Evolutionary conservation across 2,329 filamentous ascomycete genomes (phyloP).

Genomic region (Cladobotryum protrusum): DNA sequence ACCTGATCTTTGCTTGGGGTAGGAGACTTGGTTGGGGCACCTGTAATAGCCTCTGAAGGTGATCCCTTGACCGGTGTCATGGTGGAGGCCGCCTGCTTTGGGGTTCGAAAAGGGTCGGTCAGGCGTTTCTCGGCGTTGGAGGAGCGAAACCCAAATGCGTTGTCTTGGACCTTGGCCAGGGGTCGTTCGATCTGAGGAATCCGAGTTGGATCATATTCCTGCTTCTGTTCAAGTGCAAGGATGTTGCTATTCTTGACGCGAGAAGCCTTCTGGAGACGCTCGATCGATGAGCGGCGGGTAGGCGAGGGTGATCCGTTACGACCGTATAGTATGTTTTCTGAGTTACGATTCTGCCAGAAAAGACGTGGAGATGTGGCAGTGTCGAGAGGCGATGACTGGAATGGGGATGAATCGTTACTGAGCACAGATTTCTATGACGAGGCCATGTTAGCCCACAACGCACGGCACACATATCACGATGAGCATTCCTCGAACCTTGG

Average conservation of each 20-base stretch:
- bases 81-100: conserved; percentile 40
- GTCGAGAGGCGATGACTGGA: conserved; percentile 75
- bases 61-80: conserved; percentile 21
- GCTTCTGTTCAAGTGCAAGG: conserved; percentile 84
- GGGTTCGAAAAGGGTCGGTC: conserved; percentile 42
- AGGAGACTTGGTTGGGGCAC: conserved; percentile 25
- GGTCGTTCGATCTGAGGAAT: conserved; percentile 76
- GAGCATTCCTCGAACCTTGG: conserved; percentile 28
- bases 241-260: conserved; percentile 98
- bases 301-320: conserved; percentile 60
- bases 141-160: conserved; percentile 57
- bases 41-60: conserved; percentile 5
- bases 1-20: conserved; percentile 63
- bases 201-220: conserved; percentile 82
- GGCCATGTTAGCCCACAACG: conserved; percentile 10
- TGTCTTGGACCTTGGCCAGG: conserved; percentile 68
- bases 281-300: conserved; percentile 81
- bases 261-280: conserved; percentile 89
- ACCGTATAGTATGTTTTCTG: conserved; percentile 69
- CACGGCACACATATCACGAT: conserved; percentile 1
- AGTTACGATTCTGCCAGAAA: conserved; percentile 82
- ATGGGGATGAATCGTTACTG: conserved; percentile 71
- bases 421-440: conserved; percentile 56
- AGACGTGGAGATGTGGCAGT: conserved; percentile 67
- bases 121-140: conserved; percentile 33